These are phyloP conservation scores for Calocybe cyanea DNA, from an alignment of 768 basidiomycete species.

Conservation along the genomic window DNA sequence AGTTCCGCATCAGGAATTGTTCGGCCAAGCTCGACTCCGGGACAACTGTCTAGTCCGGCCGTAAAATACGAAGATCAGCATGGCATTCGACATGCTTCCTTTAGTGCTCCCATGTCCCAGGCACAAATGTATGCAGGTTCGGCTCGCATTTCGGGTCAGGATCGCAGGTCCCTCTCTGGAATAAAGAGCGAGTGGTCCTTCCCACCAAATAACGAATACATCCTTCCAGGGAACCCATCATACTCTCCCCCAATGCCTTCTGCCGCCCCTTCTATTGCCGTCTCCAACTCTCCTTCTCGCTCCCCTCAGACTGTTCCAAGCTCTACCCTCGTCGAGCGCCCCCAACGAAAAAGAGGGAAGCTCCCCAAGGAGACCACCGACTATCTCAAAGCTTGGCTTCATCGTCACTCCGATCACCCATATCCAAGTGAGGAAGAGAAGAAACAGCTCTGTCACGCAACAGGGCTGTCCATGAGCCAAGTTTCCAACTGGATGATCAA, in stretches of 20 bases:
- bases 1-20: conserved; percentile 52
- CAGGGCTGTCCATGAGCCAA: conserved; percentile 84
- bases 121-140: conserved; percentile 63
- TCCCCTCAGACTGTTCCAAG: conserved; percentile 49
- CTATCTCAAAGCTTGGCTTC: conserved; percentile 84
- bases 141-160: conserved; percentile 70
- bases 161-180: conserved; percentile 51
- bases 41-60: conserved; percentile 48
- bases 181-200: conserved; percentile 75
- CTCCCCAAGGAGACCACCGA: conserved; percentile 89
- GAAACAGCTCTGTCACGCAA: conserved; percentile 82
- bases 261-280: conserved; percentile 37
- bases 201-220: conserved; percentile 54
- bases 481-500: conserved; percentile 96
- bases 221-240: conserved; percentile 37
- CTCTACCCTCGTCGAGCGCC: conserved; percentile 68
- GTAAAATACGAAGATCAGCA: conserved; percentile 64
- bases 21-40: conserved; percentile 66
- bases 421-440: conserved; percentile 91
- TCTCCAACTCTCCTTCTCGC: conserved; percentile 47
- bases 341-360: conserved; percentile 80
- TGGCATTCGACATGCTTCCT: conserved; percentile 62
- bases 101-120: conserved; percentile 54
- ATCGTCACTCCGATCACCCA: conserved; percentile 84
- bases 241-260: conserved; percentile 45